phyloP scores from a whole-genome alignment of 192 early-diverging fungal genomes.

The Backusella liffmaniae region DNA sequence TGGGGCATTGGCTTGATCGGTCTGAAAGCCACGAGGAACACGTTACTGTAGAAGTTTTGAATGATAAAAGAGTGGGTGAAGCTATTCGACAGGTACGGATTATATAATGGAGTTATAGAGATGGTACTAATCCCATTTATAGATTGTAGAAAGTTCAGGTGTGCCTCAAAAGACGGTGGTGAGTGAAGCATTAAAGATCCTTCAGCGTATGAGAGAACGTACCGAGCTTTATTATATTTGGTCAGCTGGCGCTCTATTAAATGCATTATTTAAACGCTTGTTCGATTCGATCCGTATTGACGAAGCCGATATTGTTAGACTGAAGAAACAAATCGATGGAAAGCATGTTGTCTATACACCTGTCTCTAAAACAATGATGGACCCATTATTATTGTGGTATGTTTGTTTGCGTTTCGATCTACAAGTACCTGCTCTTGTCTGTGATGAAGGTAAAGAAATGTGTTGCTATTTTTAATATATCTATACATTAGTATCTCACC shows the following conservation, averaged over 20 bases:
- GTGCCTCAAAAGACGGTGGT: slow-evolving; percentile 40
- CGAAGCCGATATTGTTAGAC: slow-evolving; percentile 25
- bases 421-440: slow-evolving; percentile 37
- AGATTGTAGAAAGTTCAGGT: slow-evolving; percentile 39
- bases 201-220: slow-evolving; percentile 36
- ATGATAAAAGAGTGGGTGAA: slow-evolving; percentile 38
- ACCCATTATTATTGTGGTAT: slow-evolving; percentile 40
- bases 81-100: slow-evolving; percentile 30
- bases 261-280: slow-evolving; percentile 30
- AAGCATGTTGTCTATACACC: slow-evolving; percentile 40
- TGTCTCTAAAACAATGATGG: slow-evolving; percentile 36
- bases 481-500: neutral
- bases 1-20: slow-evolving; percentile 29
- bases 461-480: neutral
- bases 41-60: slow-evolving; percentile 27
- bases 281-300: slow-evolving; percentile 27
- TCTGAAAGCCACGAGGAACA: slow-evolving; percentile 33
- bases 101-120: neutral
- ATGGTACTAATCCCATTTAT: neutral
- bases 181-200: slow-evolving; percentile 33
- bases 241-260: slow-evolving; percentile 37
- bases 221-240: slow-evolving; percentile 37
- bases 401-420: slow-evolving; percentile 33
- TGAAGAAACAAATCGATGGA: slow-evolving; percentile 27
- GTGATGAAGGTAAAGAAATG: slow-evolving; percentile 36